phyloP scores from a whole-genome alignment of 306 rosid genomes.

The Oxytropis ochrocephala region DNA sequence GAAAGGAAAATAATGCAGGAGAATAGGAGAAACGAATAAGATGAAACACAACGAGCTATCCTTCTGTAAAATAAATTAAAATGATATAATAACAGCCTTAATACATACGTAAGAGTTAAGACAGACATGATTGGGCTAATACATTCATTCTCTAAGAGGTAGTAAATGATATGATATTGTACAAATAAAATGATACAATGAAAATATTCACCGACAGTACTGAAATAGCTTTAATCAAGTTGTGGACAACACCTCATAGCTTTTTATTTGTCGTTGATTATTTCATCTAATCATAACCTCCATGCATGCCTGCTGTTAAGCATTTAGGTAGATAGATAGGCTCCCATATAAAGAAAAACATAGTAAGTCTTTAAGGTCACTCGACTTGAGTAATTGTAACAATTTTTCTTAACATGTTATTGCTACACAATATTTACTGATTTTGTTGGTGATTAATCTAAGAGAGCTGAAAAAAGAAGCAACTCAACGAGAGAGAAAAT shows the following conservation, averaged over 20 bases:
- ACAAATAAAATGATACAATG: background rate
- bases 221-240: background rate
- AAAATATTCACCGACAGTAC: constrained; percentile 39
- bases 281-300: constrained; percentile 16
- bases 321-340: constrained; percentile 21
- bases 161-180: background rate
- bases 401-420: no score
- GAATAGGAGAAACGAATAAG: background rate
- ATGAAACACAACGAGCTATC: background rate
- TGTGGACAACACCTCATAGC: constrained; percentile 20
- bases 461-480: no score
- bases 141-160: background rate
- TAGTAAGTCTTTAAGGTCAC: constrained; percentile 1
- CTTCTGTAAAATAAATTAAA: background rate
- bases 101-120: no score
- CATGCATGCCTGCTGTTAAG: constrained; percentile 26
- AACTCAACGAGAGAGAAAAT: no score
- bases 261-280: background rate
- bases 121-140: background rate
- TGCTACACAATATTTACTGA: no score
- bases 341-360: constrained; percentile 5
- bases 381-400: constrained; percentile 13
- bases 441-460: no score
- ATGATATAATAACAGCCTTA: background rate
- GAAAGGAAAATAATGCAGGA: background rate